These are phyloP conservation scores for Penicillium sp. DNA, from an alignment of 2,329 filamentous ascomycete species.

Conservation along the genomic window DNA sequence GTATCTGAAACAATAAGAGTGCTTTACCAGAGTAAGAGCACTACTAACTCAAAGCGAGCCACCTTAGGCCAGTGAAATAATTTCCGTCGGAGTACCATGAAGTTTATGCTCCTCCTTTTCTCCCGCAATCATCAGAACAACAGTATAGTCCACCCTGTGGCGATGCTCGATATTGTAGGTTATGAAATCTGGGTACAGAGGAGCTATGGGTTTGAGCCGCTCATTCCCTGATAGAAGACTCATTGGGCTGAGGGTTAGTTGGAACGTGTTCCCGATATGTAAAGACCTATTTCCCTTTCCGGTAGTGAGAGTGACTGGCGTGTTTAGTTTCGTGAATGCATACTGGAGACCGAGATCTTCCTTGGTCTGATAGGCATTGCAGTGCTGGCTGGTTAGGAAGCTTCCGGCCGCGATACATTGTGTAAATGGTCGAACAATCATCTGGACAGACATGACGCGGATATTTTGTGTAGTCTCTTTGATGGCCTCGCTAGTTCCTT, in stretches of 20 bases:
- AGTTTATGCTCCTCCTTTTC: slow-evolving; percentile 3
- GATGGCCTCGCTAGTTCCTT: slow-evolving; percentile 9
- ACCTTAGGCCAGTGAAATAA: background rate
- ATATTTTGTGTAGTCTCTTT: slow-evolving; percentile 11
- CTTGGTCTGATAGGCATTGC: background rate
- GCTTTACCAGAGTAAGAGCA: background rate
- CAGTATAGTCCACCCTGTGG: slow-evolving; percentile 10
- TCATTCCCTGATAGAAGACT: slow-evolving; percentile 9
- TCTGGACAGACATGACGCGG: slow-evolving; percentile 16
- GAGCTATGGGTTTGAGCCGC: background rate
- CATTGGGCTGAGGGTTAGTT: slow-evolving; percentile 15
- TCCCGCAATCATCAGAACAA: slow-evolving; percentile 19
- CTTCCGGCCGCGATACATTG: slow-evolving; percentile 12
- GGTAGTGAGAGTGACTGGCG: slow-evolving; percentile 11
- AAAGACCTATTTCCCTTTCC: slow-evolving; percentile 11
- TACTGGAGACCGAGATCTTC: slow-evolving; percentile 5
- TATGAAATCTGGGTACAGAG: slow-evolving; percentile 19
- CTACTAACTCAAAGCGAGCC: background rate
- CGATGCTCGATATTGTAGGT: slow-evolving; percentile 22
- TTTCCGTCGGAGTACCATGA: background rate
- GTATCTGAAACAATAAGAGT: background rate
- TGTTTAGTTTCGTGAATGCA: slow-evolving; percentile 2
- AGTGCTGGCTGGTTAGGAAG: background rate
- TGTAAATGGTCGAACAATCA: slow-evolving; percentile 11
- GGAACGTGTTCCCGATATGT: slow-evolving; percentile 19